Evolutionary conservation across 331 rosid species (phyloP), one percentile per base, ranked within the genome.

Genomic region (Quercus phellos): DNA sequence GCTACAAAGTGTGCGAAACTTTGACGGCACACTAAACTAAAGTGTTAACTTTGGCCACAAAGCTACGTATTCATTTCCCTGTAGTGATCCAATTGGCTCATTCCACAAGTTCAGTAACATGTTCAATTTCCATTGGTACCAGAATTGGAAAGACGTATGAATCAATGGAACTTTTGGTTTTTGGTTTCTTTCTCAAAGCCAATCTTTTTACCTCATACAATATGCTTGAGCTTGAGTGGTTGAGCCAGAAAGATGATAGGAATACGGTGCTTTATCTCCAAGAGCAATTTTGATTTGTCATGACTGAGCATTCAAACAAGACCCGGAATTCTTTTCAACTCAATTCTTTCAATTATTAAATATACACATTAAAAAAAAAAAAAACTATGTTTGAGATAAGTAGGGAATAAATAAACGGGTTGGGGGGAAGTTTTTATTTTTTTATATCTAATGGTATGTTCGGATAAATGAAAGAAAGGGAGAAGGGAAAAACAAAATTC

Each of bases 21-120:
- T 75, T 70, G 84, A 79, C 80, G 74, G 78, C 68, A 66, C 69
- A 30, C 11, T 24, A 46, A 61, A 14, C 53, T 46, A 10, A 38
- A 38, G 51, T 46, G 35, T 14, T 29, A 22, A 35, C 24, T 46
- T 54, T 26, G 51, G 46, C 79, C 42, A 46, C 76, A 24, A 10
- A 50, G 30, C 73, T 17, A 74, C 78, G 81, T 72, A 58, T 82
- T 58, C 32, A 24, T 46, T 77, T 75, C 29, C 29, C 30, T 35
- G 38, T 32, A 12, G 18, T 17, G 70, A 77, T 29, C 72, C 19
- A 3, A 63, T 53, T 60, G 16, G 21, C 72, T 30, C 4, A 66
- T 30, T 4, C 51, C 22, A 32, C 26, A 18, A n/a, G 51, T 17
- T 8, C 4, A 13, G 30, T 30, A 19, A 64, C 70, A 30, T 32